Evolutionary conservation across 148 eudicot genomes (phyloP).

Genomic region (Silene uniflora): DNA sequence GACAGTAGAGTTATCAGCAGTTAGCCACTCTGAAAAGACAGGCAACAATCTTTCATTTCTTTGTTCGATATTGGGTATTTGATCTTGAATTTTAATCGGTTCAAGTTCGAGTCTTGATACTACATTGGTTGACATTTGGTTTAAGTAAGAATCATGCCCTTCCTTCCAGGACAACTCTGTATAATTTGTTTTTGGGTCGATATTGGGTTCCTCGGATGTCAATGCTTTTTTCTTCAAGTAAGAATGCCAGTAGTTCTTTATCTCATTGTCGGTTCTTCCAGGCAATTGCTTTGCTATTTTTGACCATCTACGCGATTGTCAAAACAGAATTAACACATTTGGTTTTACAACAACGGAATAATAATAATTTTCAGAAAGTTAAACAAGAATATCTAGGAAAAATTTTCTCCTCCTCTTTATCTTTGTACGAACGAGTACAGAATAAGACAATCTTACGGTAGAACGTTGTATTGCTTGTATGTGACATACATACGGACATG

Average conservation of each 20-base stretch:
- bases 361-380: too few species aligned
- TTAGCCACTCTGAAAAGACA: slow-evolving; percentile 29
- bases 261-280: slow-evolving; percentile 77
- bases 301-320: slow-evolving; percentile 48
- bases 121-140: neutral
- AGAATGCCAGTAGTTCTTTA: slow-evolving; percentile 70
- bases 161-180: slow-evolving; percentile 1
- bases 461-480: too few species aligned
- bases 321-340: too few species aligned
- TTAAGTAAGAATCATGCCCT: neutral
- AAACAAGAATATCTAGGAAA: too few species aligned
- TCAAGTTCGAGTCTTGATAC: slow-evolving; percentile 6
- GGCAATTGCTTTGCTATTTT: slow-evolving; percentile 61
- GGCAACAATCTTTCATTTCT: slow-evolving; percentile 19
- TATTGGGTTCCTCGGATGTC: neutral
- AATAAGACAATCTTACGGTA: too few species aligned
- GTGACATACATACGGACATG: neutral
- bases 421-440: too few species aligned
- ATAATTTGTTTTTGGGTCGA: neutral
- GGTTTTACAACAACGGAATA: too few species aligned
- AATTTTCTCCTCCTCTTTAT: too few species aligned
- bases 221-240: slow-evolving; percentile 38
- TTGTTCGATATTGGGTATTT: neutral
- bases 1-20: neutral
- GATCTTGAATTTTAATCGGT: neutral